Evolutionary conservation across 1,284 basidiomycete species (phyloP).

Genomic region (Cutaneotrichosporon arboriforme): DNA sequence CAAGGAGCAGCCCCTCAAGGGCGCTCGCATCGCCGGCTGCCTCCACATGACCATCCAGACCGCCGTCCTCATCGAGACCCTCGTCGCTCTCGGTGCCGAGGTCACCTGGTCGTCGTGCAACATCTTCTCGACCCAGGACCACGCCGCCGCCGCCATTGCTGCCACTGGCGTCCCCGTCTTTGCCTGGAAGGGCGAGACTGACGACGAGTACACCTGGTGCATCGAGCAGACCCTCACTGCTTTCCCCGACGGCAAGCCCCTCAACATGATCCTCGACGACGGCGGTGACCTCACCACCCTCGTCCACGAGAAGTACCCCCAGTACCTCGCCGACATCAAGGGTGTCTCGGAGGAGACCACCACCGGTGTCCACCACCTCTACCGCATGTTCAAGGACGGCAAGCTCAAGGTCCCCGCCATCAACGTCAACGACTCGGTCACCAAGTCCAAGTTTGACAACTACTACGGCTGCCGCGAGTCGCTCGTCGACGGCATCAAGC

Average conservation of each 20-base stretch:
- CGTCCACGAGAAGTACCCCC: constrained; percentile 94
- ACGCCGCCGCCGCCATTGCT: constrained; percentile 96
- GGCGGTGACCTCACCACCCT: constrained; percentile 94
- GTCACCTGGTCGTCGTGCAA: constrained; percentile 99
- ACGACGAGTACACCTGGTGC: constrained; percentile 98
- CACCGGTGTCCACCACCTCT: constrained; percentile 98
- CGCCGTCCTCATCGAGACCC: constrained; percentile 92
- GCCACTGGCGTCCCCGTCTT: constrained; percentile 97
- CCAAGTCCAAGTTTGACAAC: constrained; percentile 95
- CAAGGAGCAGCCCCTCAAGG: constrained; percentile 77
- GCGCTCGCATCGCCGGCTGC: constrained; percentile 94
- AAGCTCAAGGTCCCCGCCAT: constrained; percentile 97
- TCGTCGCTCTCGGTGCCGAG: constrained; percentile 90
- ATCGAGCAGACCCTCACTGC: constrained; percentile 91
- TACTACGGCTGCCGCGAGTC: constrained; percentile 97
- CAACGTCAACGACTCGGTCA: constrained; percentile 99
- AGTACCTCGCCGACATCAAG: constrained; percentile 74
- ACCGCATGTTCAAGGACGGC: constrained; percentile 94
- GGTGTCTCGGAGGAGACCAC: constrained; percentile 99
- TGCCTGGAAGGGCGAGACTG: constrained; percentile 99
- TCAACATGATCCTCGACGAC: constrained; percentile 99
- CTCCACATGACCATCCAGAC: constrained; percentile 95
- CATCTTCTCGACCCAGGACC: constrained; percentile 99
- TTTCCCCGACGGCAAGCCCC: constrained; percentile 61
- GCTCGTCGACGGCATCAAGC: constrained; percentile 99